These are phyloP conservation scores for Lachnellula willkommii DNA, from an alignment of 2,329 filamentous ascomycete genomes.

Conservation along the genomic window DNA sequence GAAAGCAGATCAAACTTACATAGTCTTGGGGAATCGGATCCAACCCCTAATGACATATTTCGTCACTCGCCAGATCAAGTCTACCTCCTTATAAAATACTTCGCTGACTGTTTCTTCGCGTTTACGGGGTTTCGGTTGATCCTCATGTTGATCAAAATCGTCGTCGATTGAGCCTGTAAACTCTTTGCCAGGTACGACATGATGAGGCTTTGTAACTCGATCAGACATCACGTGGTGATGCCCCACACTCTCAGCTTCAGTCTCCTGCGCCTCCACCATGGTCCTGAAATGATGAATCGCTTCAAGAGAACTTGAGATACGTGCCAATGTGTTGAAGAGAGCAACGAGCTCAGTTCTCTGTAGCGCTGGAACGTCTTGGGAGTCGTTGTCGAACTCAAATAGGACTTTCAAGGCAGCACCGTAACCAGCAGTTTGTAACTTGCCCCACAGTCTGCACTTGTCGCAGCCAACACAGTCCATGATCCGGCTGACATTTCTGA, in stretches of 20 bases:
- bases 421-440: conserved; percentile 91
- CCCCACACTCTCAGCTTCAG: conserved; percentile 23
- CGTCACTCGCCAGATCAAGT: conserved; percentile 55
- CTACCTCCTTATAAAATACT: conserved; percentile 57
- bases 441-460: conserved; percentile 97
- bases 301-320: conserved; percentile 74
- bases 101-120: conserved; percentile 47
- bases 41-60: conserved; percentile 66
- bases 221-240: conserved; percentile 24
- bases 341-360: conserved; percentile 90
- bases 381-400: conserved; percentile 75
- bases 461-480: conserved; percentile 99
- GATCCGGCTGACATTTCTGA: conserved; percentile 90
- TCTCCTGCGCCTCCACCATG: conserved; percentile 41
- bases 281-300: conserved; percentile 67
- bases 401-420: conserved; percentile 92
- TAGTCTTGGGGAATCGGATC: conserved; percentile 58
- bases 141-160: conserved; percentile 38
- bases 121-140: conserved; percentile 20
- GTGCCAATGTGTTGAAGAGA: conserved; percentile 86
- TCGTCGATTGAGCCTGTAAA: conserved; percentile 35
- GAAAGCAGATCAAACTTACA: conserved; percentile 54
- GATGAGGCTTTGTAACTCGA: conserved; percentile 37
- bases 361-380: conserved; percentile 60
- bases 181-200: conserved; percentile 31